A percentile compares a stretch with the other conserved stretches of the same genome.
These are phyloP conservation scores for Lentinula aciculospora DNA, from an alignment of 768 basidiomycete species.

Conservation along the genomic window DNA sequence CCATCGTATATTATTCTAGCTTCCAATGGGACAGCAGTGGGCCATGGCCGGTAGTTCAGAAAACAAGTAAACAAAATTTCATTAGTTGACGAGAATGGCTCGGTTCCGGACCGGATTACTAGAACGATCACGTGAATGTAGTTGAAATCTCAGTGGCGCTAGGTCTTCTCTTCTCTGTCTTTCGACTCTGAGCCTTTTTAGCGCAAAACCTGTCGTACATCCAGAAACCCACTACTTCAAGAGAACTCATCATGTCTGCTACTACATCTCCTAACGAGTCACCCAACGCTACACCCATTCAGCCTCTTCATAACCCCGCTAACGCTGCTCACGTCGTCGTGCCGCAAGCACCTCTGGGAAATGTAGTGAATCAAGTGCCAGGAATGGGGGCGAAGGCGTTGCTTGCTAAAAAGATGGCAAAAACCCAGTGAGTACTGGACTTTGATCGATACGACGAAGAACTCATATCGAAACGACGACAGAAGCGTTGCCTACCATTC, in stretches of 20 bases:
- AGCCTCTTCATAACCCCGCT: slow-evolving; percentile 82
- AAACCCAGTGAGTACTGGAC: slow-evolving; percentile 59
- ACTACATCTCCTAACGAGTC: slow-evolving; percentile 62
- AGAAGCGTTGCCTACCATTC: slow-evolving; percentile 89
- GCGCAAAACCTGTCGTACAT: not conserved
- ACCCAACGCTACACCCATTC: slow-evolving; percentile 51
- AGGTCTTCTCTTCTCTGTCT: not conserved
- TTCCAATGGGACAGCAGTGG: slow-evolving; percentile 16
- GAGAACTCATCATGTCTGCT: slow-evolving; percentile 23
- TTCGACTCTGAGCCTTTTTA: not conserved
- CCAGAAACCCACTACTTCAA: not conserved
- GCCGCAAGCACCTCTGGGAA: slow-evolving; percentile 78
- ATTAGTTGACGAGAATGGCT: too few relatives aligned
- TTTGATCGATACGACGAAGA: slow-evolving; percentile 7
- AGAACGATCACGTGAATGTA: slow-evolving; percentile 15
- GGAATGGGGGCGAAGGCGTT: slow-evolving; percentile 89
- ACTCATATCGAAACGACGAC: slow-evolving; percentile 12
- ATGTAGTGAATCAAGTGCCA: slow-evolving; percentile 49
- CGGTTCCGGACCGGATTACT: too few relatives aligned
- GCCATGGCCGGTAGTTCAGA: too few relatives aligned
- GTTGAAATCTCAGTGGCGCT: not conserved
- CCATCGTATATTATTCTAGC: slow-evolving; percentile 19
- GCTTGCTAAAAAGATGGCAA: slow-evolving; percentile 90
- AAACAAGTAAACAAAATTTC: too few relatives aligned
- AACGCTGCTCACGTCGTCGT: slow-evolving; percentile 74